Percentiles rank a stretch among this genome's conserved stretches.
These are phyloP conservation scores for Paraphysoderma sedebokerense DNA, from an alignment of 371 early-diverging fungal species.

Conservation along the genomic window DNA sequence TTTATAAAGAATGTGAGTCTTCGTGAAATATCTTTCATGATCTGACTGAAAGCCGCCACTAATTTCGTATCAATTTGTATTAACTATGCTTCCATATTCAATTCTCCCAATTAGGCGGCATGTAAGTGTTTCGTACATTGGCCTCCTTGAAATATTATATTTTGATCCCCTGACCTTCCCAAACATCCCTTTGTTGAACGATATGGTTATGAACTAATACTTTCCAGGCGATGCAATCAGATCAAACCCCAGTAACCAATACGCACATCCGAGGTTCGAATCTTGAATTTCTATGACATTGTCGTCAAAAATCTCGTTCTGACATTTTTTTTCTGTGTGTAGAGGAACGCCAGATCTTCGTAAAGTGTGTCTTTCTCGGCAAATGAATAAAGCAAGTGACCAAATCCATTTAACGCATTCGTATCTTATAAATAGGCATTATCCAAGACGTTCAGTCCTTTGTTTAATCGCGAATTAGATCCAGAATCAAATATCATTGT, in stretches of 20 bases:
- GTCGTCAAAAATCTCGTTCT: background rate
- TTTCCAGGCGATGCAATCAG: background rate
- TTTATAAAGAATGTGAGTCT: constrained; percentile 67
- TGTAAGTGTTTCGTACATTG: too few relatives aligned
- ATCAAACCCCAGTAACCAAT: background rate
- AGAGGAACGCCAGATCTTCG: constrained; percentile 1
- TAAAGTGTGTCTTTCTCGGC: background rate
- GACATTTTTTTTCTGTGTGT: background rate
- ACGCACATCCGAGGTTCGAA: background rate
- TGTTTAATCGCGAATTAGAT: constrained; percentile 48
- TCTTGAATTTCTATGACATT: background rate
- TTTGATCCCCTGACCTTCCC: too few relatives aligned
- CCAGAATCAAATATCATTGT: constrained; percentile 69
- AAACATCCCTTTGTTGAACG: too few relatives aligned
- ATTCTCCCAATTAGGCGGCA: constrained; percentile 62
- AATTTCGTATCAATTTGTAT: background rate
- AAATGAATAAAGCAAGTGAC: too few relatives aligned
- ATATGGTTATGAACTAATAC: too few relatives aligned
- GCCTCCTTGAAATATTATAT: too few relatives aligned
- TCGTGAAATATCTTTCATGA: constrained; percentile 22
- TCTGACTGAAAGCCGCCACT: background rate
- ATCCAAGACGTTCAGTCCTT: constrained; percentile 48
- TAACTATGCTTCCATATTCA: constrained; percentile 18
- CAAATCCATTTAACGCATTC: too few relatives aligned
- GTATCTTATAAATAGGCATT: too few relatives aligned